Conservation (phyloP, 1,139 yeast species). For the Neolecta irregularis region DNA sequence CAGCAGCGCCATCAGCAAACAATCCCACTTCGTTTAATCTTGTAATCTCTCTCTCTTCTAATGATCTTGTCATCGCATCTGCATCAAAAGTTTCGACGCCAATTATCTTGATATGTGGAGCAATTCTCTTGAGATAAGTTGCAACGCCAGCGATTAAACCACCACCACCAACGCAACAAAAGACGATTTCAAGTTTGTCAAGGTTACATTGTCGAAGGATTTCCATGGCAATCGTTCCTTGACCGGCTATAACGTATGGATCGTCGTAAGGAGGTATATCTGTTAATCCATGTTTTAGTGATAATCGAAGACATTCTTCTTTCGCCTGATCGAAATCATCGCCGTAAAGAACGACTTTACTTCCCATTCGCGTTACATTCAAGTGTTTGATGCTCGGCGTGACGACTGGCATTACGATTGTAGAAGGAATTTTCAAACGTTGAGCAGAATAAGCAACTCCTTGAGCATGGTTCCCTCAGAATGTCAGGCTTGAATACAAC, state of each 20-base stretch:
- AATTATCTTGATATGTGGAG: constrained; percentile 91
- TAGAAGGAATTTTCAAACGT: constrained; percentile 73
- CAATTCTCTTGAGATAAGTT: constrained; percentile 76
- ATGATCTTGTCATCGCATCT: constrained; percentile 70
- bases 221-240: constrained; percentile 93
- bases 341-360: constrained; percentile 84
- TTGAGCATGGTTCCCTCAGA: constrained; percentile 73
- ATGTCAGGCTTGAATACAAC: not conserved
- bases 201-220: constrained; percentile 70
- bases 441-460: constrained; percentile 92
- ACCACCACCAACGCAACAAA: constrained; percentile 94
- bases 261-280: constrained; percentile 95
- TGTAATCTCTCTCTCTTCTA: constrained; percentile 40
- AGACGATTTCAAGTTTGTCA: constrained; percentile 68
- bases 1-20: constrained; percentile 99
- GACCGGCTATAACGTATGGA: constrained; percentile 98
- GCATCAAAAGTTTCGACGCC: constrained; percentile 97
- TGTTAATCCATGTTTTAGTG: constrained; percentile 54
- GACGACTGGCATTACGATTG: constrained; percentile 95
- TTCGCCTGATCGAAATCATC: constrained; percentile 91
- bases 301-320: constrained; percentile 62
- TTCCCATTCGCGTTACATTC: constrained; percentile 81
- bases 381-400: constrained; percentile 89
- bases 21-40: constrained; percentile 63
- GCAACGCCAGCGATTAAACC: constrained; percentile 88